A percentile compares a stretch with the other conserved stretches of the same genome.
phyloP scores from a whole-genome alignment of 1,284 basidiomycete genomes.

The Ustilago bromivora region DNA sequence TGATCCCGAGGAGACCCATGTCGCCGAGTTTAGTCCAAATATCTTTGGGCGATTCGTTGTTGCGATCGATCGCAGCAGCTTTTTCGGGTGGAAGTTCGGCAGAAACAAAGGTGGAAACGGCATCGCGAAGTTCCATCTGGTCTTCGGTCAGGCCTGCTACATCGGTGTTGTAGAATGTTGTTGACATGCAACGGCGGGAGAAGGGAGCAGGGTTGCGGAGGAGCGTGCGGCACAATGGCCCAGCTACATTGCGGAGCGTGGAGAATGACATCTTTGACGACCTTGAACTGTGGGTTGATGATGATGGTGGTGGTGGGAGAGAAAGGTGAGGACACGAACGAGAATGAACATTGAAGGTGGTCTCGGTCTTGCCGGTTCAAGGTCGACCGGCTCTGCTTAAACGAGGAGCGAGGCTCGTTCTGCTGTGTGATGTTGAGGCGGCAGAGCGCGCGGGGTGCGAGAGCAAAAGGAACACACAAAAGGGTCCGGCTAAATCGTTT shows the following conservation, averaged over 20 bases:
- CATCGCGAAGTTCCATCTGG: conserved; percentile 54
- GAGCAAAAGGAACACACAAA: not conserved
- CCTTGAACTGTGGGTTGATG: not conserved
- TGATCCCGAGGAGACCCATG: conserved; percentile 63
- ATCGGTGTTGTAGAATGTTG: conserved; percentile 56
- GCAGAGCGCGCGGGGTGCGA: not conserved
- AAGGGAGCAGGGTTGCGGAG: not conserved
- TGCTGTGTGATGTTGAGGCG: not conserved
- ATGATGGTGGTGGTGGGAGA: not conserved
- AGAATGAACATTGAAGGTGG: not conserved
- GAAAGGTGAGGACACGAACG: not conserved
- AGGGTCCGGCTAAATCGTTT: not conserved
- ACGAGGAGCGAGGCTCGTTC: not conserved
- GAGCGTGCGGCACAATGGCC: conserved; percentile 11
- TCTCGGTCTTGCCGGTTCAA: not conserved
- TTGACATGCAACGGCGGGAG: not conserved
- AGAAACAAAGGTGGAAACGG: conserved; percentile 47
- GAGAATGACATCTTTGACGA: conserved; percentile 20
- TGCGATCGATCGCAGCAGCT: conserved; percentile 49
- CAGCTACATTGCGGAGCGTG: conserved; percentile 11
- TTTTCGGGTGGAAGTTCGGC: conserved; percentile 46
- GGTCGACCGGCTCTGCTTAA: not conserved
- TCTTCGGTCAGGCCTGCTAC: conserved; percentile 52
- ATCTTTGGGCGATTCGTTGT: conserved; percentile 53
- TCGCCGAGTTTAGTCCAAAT: conserved; percentile 62